Evolutionary conservation across 192 early-diverging fungal species (phyloP).

Genomic region (Linnemannia zychae): DNA sequence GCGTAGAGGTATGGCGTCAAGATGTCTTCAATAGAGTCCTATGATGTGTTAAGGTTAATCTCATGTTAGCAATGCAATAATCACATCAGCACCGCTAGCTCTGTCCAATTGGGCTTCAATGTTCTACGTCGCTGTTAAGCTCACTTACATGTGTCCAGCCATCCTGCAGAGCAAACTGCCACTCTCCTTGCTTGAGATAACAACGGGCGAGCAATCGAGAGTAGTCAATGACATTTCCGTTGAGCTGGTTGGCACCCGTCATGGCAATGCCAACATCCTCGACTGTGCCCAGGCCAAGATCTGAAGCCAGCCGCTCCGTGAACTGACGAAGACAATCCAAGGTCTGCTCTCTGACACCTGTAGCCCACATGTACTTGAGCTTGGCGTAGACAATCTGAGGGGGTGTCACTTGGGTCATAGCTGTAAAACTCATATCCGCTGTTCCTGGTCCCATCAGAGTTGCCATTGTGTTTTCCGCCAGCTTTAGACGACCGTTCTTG

Average conservation of each 20-base stretch:
- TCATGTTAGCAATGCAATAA: background rate
- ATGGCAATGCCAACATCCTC: slow-evolving; percentile 66
- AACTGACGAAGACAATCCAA: slow-evolving; percentile 86
- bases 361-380: slow-evolving; percentile 92
- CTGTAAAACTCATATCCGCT: slow-evolving; percentile 50
- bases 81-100: background rate
- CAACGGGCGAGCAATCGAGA: slow-evolving; percentile 79
- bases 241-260: slow-evolving; percentile 59
- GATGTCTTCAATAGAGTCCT: slow-evolving; percentile 78
- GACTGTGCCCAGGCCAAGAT: slow-evolving; percentile 68
- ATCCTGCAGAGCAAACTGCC: slow-evolving; percentile 77
- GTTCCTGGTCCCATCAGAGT: slow-evolving; percentile 67
- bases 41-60: slow-evolving; percentile 3
- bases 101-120: background rate
- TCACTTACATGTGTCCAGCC: slow-evolving; percentile 58
- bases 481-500: slow-evolving; percentile 84
- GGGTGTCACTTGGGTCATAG: slow-evolving; percentile 59
- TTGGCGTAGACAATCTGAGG: slow-evolving; percentile 92
- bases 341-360: slow-evolving; percentile 74
- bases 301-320: slow-evolving; percentile 80
- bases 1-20: slow-evolving; percentile 87
- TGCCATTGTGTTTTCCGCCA: slow-evolving; percentile 85
- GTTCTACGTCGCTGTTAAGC: background rate
- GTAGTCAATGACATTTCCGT: slow-evolving; percentile 64
- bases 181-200: slow-evolving; percentile 95